phyloP scores from a whole-genome alignment of 352 stramenopile species.

The Pythium phragmiticola region DNA sequence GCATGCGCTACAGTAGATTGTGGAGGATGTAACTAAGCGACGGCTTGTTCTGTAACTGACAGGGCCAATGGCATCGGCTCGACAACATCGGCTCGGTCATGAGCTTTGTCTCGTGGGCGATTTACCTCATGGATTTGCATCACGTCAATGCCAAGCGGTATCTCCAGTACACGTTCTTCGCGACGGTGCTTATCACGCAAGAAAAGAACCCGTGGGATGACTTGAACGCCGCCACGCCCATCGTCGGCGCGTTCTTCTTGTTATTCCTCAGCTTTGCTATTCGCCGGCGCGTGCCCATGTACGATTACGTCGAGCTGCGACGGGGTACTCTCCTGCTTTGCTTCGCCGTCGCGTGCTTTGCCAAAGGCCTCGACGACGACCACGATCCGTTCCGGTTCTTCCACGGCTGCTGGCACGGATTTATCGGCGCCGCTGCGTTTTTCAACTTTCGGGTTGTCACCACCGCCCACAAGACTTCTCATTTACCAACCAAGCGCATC shows the following conservation, averaged over 20 bases:
- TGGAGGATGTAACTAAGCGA: too few species aligned
- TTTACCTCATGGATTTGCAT: slow-evolving; percentile 75
- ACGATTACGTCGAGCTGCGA: slow-evolving; percentile 51
- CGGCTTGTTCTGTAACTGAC: neutral
- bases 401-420: slow-evolving; percentile 80
- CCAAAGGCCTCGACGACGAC: slow-evolving; percentile 65
- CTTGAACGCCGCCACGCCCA: slow-evolving; percentile 47
- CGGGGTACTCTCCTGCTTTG: slow-evolving; percentile 48
- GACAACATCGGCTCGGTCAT: slow-evolving; percentile 86
- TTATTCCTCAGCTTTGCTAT: slow-evolving; percentile 46
- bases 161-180: slow-evolving; percentile 67
- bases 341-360: slow-evolving; percentile 56
- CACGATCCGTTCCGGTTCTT: slow-evolving; percentile 79
- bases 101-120: slow-evolving; percentile 73
- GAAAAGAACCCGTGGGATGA: slow-evolving; percentile 83
- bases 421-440: slow-evolving; percentile 65
- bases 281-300: slow-evolving; percentile 41
- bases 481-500: slow-evolving; percentile 22
- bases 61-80: slow-evolving; percentile 78
- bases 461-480: slow-evolving; percentile 15
- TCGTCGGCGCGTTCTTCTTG: slow-evolving; percentile 41
- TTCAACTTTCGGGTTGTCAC: slow-evolving; percentile 71
- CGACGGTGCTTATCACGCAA: slow-evolving; percentile 62
- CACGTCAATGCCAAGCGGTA: slow-evolving; percentile 43
- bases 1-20: too few species aligned